These are phyloP conservation scores for Diaporthe nobilis DNA, from an alignment of 2,329 filamentous ascomycete species.

Conservation along the genomic window DNA sequence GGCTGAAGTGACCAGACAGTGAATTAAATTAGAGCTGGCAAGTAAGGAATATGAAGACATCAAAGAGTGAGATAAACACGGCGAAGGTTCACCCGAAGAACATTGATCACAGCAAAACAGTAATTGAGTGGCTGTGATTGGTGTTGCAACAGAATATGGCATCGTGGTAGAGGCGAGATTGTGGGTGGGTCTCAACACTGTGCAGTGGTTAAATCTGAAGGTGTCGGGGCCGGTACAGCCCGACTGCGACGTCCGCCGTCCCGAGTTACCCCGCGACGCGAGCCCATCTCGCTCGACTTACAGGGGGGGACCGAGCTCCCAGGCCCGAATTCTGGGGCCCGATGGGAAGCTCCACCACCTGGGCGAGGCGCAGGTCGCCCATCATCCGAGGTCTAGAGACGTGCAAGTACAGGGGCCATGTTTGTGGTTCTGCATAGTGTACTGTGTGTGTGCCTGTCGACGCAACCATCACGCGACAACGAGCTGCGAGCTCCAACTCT, in stretches of 20 bases:
- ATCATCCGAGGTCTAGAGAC: constrained; percentile 20
- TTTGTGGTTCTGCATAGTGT: not conserved
- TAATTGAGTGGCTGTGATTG: not conserved
- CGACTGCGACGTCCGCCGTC: constrained; percentile 14
- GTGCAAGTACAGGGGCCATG: not conserved
- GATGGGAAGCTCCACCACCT: not conserved
- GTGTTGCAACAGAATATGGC: not conserved
- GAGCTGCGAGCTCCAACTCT: not conserved
- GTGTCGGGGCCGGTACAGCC: constrained; percentile 21
- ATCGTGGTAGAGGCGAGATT: not conserved
- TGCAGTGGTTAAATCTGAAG: not conserved
- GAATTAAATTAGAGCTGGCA: not conserved
- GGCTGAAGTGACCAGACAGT: not conserved
- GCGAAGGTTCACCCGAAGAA: not conserved
- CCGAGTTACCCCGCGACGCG: constrained; percentile 27
- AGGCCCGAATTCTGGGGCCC: constrained; percentile 16
- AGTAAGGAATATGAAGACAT: not conserved
- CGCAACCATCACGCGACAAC: constrained; percentile 30
- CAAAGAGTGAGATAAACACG: not conserved
- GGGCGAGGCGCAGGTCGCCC: constrained; percentile 2
- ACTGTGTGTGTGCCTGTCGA: constrained; percentile 11
- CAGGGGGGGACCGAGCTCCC: not conserved
- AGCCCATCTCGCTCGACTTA: constrained; percentile 1
- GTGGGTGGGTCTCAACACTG: not conserved
- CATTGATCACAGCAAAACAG: not conserved